These are phyloP conservation scores for Claviceps citrina DNA, from an alignment of 2,329 filamentous ascomycete genomes.

Conservation along the genomic window DNA sequence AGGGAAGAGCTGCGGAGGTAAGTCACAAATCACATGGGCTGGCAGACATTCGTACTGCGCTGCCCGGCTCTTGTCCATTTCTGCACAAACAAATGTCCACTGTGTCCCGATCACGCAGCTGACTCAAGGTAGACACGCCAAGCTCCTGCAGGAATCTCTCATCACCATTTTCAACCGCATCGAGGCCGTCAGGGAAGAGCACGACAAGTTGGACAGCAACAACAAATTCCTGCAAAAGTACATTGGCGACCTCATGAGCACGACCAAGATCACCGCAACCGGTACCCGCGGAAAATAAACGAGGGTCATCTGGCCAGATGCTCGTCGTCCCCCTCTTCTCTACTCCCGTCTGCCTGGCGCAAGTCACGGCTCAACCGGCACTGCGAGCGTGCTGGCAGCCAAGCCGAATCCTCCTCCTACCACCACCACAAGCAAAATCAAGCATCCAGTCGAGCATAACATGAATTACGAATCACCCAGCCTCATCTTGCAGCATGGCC, in stretches of 20 bases:
- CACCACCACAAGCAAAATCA: neutral
- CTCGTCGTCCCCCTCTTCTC: too few relatives aligned
- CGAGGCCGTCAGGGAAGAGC: slow-evolving; percentile 83
- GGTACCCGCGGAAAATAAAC: slow-evolving; percentile 40
- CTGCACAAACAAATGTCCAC: too few relatives aligned
- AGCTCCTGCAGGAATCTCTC: slow-evolving; percentile 74
- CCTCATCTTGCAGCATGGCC: too few relatives aligned
- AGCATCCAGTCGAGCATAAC: neutral
- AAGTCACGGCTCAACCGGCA: neutral
- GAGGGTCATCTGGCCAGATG: slow-evolving; percentile 9
- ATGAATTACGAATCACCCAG: neutral
- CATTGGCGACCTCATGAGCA: slow-evolving; percentile 88
- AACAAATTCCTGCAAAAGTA: slow-evolving; percentile 98
- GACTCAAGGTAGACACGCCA: slow-evolving; percentile 53
- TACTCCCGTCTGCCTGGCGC: neutral
- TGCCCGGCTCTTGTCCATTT: too few relatives aligned
- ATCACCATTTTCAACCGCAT: slow-evolving; percentile 84
- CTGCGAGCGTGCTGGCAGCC: neutral
- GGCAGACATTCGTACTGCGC: too few relatives aligned
- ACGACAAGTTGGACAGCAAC: slow-evolving; percentile 90
- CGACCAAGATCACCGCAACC: slow-evolving; percentile 54
- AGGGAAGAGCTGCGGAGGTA: slow-evolving; percentile 48
- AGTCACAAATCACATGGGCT: too few relatives aligned
- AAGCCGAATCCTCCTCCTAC: neutral
- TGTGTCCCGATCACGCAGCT: too few relatives aligned